A percentile compares a stretch with the other conserved stretches of the same genome.
These are phyloP conservation scores for Lagerstroemia fauriei DNA, from an alignment of 441 rosid genomes.

Conservation along the genomic window DNA sequence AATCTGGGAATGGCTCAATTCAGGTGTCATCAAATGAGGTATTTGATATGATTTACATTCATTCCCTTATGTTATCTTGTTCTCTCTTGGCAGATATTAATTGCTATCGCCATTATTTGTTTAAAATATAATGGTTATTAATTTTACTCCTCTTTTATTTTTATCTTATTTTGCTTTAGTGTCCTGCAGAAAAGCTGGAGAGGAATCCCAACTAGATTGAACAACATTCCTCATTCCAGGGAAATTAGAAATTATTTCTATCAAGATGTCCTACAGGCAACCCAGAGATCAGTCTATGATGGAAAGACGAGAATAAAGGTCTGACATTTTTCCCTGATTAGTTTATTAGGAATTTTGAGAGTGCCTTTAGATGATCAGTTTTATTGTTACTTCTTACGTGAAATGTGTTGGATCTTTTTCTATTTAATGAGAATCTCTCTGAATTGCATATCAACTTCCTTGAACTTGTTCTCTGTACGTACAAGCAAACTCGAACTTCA, in stretches of 20 bases:
- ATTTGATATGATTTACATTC: neutral
- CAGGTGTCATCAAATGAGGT: slow-evolving; percentile 54
- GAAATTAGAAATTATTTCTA: slow-evolving; percentile 89
- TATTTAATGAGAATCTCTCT: neutral
- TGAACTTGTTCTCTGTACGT: neutral
- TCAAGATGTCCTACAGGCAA: slow-evolving; percentile 78
- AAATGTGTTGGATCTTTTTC: neutral
- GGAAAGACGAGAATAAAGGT: slow-evolving; percentile 81
- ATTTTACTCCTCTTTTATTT: slow-evolving; percentile 22
- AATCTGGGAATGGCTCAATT: slow-evolving; percentile 33
- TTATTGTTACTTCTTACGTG: neutral
- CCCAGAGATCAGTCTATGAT: slow-evolving; percentile 66
- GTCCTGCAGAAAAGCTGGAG: slow-evolving; percentile 74
- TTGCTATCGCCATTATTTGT: neutral
- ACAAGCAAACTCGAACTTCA: neutral
- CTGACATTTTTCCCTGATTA: slow-evolving; percentile 14
- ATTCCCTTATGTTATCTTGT: neutral
- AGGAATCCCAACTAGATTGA: slow-evolving; percentile 89
- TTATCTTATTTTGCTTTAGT: slow-evolving; percentile 39
- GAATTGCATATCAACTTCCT: neutral
- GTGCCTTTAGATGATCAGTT: slow-evolving; percentile 1
- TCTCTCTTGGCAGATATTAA: neutral
- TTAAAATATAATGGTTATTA: neutral
- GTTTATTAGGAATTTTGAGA: neutral
- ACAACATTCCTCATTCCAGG: slow-evolving; percentile 90